phyloP scores from a whole-genome alignment of 495 filamentous ascomycete species.

The Chlorociboria aeruginascens region DNA sequence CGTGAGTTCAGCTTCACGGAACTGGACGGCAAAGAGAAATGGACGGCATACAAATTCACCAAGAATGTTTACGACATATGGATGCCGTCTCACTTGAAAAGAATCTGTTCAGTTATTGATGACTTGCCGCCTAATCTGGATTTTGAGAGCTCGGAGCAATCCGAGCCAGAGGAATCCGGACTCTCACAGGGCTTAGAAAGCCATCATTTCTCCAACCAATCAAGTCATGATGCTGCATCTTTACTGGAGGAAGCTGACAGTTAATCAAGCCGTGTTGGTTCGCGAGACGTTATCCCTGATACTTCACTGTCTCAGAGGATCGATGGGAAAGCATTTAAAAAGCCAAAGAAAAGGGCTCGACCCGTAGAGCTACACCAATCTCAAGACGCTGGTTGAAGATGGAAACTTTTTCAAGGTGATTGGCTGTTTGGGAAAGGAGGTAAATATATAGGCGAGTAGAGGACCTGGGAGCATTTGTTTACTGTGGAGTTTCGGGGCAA shows the following conservation, averaged over 20 bases:
- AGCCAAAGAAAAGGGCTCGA: constrained; percentile 8
- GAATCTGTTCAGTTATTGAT: too few species aligned
- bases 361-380: constrained; percentile 4
- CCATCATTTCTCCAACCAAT: constrained; percentile 4
- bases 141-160: constrained; percentile 1
- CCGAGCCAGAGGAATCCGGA: constrained; percentile 3
- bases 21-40: constrained; percentile 1
- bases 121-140: not conserved
- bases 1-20: constrained; percentile 2
- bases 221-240: constrained; percentile 6
- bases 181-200: constrained; percentile 10
- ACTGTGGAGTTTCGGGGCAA: constrained; percentile 4
- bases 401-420: constrained; percentile 11
- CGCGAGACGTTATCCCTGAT: constrained; percentile 9
- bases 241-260: constrained; percentile 10
- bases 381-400: constrained; percentile 16
- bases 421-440: constrained; percentile 10
- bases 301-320: constrained; percentile 8
- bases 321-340: constrained; percentile 7
- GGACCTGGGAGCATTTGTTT: constrained; percentile 10
- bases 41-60: constrained; percentile 6
- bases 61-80: not conserved
- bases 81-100: too few species aligned
- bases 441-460: constrained; percentile 11
- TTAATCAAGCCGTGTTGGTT: constrained; percentile 12